Evolutionary conservation across 2,329 filamentous ascomycete genomes (phyloP).

Genomic region (Sclerotinia spermophila): DNA sequence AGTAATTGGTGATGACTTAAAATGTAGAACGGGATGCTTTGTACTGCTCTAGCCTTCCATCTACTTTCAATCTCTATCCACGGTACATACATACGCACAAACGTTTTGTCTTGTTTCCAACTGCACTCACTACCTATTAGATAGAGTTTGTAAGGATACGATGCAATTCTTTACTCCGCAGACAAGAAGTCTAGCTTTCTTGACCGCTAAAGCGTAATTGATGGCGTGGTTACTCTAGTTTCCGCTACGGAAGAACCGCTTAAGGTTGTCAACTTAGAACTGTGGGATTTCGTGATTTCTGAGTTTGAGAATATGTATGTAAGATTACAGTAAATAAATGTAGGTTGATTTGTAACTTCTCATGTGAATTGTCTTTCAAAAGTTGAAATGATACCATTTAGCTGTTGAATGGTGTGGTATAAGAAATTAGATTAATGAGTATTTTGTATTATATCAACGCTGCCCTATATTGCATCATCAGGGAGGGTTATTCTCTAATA

Average conservation of each 20-base stretch:
- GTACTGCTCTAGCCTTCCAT: background rate
- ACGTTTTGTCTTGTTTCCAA: slow-evolving; percentile 1
- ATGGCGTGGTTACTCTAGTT: slow-evolving; percentile 3
- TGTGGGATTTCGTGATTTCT: background rate
- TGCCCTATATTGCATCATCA: slow-evolving; percentile 10
- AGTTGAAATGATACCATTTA: background rate
- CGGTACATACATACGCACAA: background rate
- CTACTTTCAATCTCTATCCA: background rate
- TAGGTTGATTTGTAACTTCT: background rate
- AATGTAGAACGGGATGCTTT: background rate
- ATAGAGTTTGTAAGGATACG: background rate
- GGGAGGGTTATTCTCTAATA: background rate
- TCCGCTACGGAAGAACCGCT: background rate
- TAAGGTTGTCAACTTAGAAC: background rate
- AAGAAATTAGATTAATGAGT: background rate
- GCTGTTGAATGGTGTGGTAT: background rate
- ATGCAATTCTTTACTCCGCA: background rate
- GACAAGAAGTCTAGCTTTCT: slow-evolving; percentile 8
- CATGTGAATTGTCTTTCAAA: background rate
- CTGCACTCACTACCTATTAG: background rate
- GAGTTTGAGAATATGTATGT: background rate
- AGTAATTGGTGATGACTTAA: slow-evolving; percentile 10
- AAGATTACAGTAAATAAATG: background rate
- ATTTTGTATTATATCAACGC: slow-evolving; percentile 9
- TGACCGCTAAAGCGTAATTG: slow-evolving; percentile 19